phyloP scores from a whole-genome alignment of 352 stramenopile genomes.

The Vaucheria bursata region DNA sequence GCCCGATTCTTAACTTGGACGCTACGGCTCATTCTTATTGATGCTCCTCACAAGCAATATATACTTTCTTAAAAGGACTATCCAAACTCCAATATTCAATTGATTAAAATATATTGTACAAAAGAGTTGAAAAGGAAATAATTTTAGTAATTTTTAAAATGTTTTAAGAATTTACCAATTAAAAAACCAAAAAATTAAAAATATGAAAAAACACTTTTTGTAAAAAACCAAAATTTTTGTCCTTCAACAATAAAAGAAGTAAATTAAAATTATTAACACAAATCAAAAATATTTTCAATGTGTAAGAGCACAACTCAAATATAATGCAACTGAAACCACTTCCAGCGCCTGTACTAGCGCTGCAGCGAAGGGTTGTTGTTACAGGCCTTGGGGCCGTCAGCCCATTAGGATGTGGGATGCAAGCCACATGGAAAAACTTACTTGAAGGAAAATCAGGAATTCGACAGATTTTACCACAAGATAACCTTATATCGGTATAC shows the following conservation, averaged over 20 bases:
- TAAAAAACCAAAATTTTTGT: no score
- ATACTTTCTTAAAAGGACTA: slow-evolving; percentile 3
- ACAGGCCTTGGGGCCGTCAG: slow-evolving; percentile 79
- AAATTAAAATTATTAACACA: no score
- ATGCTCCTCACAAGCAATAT: slow-evolving; percentile 14
- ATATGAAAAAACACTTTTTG: no score
- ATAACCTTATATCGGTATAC: slow-evolving; percentile 24
- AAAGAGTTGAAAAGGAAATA: no score
- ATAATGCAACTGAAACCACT: no score
- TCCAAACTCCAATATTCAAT: neutral
- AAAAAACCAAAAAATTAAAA: no score
- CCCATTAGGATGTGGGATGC: slow-evolving; percentile 71
- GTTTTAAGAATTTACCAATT: no score
- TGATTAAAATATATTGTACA: no score
- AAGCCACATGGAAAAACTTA: slow-evolving; percentile 67
- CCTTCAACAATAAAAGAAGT: no score
- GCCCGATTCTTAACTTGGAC: slow-evolving; percentile 90
- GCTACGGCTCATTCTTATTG: slow-evolving; percentile 43
- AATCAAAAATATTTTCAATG: no score
- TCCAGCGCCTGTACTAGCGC: slow-evolving; percentile 15
- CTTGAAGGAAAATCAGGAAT: slow-evolving; percentile 67
- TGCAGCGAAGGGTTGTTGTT: slow-evolving; percentile 70
- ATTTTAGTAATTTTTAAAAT: no score
- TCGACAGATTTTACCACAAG: slow-evolving; percentile 48
- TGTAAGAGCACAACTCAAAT: no score